Conservation (phyloP, 2,329 filamentous ascomycete species). For the Scortechinia acanthostroma region DNA sequence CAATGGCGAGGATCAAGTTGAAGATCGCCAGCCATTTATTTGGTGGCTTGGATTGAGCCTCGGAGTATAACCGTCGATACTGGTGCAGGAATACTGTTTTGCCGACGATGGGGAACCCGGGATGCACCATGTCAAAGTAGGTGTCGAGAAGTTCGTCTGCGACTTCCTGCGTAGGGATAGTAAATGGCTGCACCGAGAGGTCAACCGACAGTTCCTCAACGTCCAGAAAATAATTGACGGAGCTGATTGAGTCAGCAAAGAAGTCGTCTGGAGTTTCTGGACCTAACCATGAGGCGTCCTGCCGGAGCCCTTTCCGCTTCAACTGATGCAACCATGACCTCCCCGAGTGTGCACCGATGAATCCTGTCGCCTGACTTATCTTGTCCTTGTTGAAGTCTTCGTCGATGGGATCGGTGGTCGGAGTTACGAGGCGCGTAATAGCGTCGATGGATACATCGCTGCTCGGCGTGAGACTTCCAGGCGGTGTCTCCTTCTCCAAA, state of each 20-base stretch:
- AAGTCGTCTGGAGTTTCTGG: constrained; percentile 4
- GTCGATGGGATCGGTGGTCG: constrained; percentile 30
- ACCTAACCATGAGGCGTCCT: constrained; percentile 15
- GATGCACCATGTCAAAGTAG: constrained; percentile 29
- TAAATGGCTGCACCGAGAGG: not conserved
- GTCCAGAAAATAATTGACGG: not conserved
- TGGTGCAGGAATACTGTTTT: constrained; percentile 26
- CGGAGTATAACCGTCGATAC: constrained; percentile 26
- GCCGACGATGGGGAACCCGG: constrained; percentile 31
- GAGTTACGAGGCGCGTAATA: too few species aligned
- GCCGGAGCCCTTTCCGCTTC: constrained; percentile 23
- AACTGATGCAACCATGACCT: constrained; percentile 32
- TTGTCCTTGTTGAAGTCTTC: constrained; percentile 27
- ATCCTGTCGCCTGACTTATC: constrained; percentile 24
- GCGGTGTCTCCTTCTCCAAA: too few species aligned
- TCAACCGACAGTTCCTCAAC: not conserved
- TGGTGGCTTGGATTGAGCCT: constrained; percentile 22
- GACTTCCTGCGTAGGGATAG: constrained; percentile 5
- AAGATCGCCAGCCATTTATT: constrained; percentile 23
- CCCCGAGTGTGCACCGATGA: constrained; percentile 34
- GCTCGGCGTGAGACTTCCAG: not conserved
- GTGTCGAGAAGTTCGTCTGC: constrained; percentile 29
- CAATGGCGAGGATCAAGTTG: constrained; percentile 34
- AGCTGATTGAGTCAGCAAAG: not conserved
- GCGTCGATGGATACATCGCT: too few species aligned